Evolutionary conservation across 371 early-diverging fungal genomes (phyloP).

Genomic region (Lichtheimia ramosa): DNA sequence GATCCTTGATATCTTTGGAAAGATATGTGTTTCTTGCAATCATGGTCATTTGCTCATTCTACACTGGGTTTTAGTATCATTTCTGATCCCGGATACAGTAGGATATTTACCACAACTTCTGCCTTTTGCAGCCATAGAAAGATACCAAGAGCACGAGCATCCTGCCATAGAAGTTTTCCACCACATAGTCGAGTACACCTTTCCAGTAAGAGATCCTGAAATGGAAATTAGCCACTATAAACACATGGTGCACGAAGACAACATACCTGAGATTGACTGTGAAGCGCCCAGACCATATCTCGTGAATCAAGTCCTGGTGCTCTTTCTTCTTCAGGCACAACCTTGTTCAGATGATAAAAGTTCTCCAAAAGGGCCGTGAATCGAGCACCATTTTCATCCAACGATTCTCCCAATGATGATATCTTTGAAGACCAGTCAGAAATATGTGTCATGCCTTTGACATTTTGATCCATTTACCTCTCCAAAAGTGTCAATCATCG

Average conservation of each 20-base stretch:
- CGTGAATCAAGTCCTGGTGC: conserved; percentile 56
- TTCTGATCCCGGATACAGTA: not conserved
- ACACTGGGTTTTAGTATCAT: conserved; percentile 6
- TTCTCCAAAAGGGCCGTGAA: conserved; percentile 76
- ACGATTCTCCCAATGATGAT: conserved; percentile 63
- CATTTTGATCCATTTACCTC: conserved; percentile 37
- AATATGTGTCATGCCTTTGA: not conserved
- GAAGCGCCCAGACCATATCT: conserved; percentile 86
- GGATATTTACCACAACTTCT: conserved; percentile 62
- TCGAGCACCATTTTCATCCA: conserved; percentile 91
- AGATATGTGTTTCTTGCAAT: conserved; percentile 90
- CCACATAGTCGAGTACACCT: conserved; percentile 58
- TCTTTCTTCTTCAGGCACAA: conserved; percentile 34
- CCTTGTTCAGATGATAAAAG: conserved; percentile 60
- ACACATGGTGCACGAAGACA: not conserved
- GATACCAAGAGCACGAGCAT: conserved; percentile 79
- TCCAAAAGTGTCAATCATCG: conserved; percentile 62
- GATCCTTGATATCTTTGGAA: conserved; percentile 71
- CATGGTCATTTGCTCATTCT: conserved; percentile 73
- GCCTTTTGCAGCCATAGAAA: conserved; percentile 84
- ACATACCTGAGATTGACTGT: conserved; percentile 84
- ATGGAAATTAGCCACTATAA: not conserved
- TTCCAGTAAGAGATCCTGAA: conserved; percentile 75
- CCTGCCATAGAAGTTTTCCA: conserved; percentile 76
- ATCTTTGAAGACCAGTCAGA: conserved; percentile 43